phyloP scores from a whole-genome alignment of 805 yeast genomes.

The Sungouiozyma intestinalis region DNA sequence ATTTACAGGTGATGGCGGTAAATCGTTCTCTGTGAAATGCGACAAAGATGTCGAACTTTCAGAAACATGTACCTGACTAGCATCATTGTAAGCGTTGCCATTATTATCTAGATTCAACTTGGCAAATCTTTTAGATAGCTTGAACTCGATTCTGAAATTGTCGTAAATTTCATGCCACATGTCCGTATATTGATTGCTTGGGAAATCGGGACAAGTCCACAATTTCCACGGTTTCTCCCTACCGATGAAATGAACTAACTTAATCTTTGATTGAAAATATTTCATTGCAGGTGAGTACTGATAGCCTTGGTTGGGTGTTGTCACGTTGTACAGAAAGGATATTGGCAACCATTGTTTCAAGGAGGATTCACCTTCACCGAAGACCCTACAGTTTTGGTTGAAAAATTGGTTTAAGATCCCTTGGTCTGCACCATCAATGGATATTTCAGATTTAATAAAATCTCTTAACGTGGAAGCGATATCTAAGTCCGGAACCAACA shows the following conservation, averaged over 20 bases:
- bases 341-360: constrained; percentile 50
- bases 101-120: constrained; percentile 1
- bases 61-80: background rate
- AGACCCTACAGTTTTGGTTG: constrained; percentile 18
- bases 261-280: constrained; percentile 37
- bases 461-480: constrained; percentile 35
- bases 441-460: constrained; percentile 19
- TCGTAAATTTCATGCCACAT: constrained; percentile 13
- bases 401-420: constrained; percentile 77
- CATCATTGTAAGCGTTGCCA: background rate
- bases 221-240: constrained; percentile 45
- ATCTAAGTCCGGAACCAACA: constrained; percentile 40
- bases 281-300: constrained; percentile 63
- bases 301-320: constrained; percentile 53
- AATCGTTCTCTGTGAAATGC: background rate
- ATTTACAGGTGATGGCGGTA: constrained; percentile 2
- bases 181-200: constrained; percentile 7
- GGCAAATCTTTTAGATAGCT: constrained; percentile 1
- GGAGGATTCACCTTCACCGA: background rate
- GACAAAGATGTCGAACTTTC: background rate
- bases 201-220: constrained; percentile 5
- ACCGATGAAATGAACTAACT: constrained; percentile 59
- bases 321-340: constrained; percentile 79
- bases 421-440: constrained; percentile 89
- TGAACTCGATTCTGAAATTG: constrained; percentile 8